Conservation (phyloP, 2,329 filamentous ascomycete species). For the Trichoderma sp. region DNA sequence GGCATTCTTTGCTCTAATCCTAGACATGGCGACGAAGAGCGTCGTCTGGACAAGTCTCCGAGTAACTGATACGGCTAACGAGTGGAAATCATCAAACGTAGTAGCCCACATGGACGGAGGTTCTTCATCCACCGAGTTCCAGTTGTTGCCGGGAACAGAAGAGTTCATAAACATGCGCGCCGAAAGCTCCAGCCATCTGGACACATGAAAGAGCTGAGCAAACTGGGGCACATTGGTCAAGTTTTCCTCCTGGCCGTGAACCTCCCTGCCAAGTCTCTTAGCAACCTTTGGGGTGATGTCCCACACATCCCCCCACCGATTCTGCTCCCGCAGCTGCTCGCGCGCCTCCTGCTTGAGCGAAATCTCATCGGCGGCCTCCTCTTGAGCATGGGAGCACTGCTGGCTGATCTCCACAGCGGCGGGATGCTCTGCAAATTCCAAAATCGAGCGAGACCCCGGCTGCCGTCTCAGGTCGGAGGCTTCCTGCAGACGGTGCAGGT, state of each 20-base stretch:
- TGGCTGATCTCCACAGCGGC: slow-evolving; percentile 69
- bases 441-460: slow-evolving; percentile 30
- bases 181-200: slow-evolving; percentile 62
- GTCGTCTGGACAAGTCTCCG: slow-evolving; percentile 66
- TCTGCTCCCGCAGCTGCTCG: slow-evolving; percentile 58
- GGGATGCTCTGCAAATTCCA: slow-evolving; percentile 57
- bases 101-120: slow-evolving; percentile 70
- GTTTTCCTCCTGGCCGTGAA: slow-evolving; percentile 19
- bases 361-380: slow-evolving; percentile 65
- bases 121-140: slow-evolving; percentile 58
- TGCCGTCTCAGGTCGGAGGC: slow-evolving; percentile 41
- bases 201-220: slow-evolving; percentile 55
- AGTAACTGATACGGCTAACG: slow-evolving; percentile 64
- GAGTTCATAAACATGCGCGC: slow-evolving; percentile 74
- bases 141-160: slow-evolving; percentile 60
- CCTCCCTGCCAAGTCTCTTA: slow-evolving; percentile 27
- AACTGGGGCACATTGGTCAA: slow-evolving; percentile 41
- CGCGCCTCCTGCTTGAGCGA: slow-evolving; percentile 60
- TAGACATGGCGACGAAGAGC: slow-evolving; percentile 67
- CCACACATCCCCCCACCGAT: slow-evolving; percentile 63
- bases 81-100: slow-evolving; percentile 72
- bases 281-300: slow-evolving; percentile 51
- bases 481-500: slow-evolving; percentile 60
- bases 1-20: slow-evolving; percentile 53
- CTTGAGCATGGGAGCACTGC: slow-evolving; percentile 62